phyloP scores from a whole-genome alignment of 139 green algal species.

The Spirogloea muscicola region DNA sequence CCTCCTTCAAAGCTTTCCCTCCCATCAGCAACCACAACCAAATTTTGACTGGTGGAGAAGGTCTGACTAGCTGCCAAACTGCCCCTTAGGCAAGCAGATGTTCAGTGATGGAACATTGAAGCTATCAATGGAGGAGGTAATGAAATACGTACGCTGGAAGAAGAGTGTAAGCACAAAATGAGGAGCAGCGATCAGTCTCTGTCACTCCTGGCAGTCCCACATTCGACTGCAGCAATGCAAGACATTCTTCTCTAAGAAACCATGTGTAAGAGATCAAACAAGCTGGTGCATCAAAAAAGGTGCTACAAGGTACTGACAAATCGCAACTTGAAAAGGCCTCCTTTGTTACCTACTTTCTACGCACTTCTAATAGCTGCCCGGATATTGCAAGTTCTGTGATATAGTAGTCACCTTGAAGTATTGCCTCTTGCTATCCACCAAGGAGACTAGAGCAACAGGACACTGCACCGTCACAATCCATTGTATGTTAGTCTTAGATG shows the following conservation, averaged over 20 bases:
- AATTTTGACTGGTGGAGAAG: neutral
- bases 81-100: too few relatives aligned
- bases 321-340: too few relatives aligned
- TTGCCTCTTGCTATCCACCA: constrained; percentile 77
- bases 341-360: too few relatives aligned
- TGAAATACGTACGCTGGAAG: constrained; percentile 45
- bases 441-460: constrained; percentile 67
- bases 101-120: neutral
- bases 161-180: constrained; percentile 83
- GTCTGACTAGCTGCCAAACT: too few relatives aligned
- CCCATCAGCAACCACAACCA: neutral
- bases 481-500: neutral
- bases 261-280: neutral
- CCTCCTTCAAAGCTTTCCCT: neutral
- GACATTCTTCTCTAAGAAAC: neutral
- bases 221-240: constrained; percentile 30
- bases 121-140: neutral
- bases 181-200: constrained; percentile 63
- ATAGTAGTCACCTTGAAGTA: constrained; percentile 70
- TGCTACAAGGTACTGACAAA: too few relatives aligned
- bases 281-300: neutral
- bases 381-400: neutral
- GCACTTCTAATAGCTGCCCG: neutral
- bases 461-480: neutral
- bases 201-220: constrained; percentile 51